Conservation (phyloP, 2,329 filamentous ascomycete species). For the Ophiostoma ulmi region DNA sequence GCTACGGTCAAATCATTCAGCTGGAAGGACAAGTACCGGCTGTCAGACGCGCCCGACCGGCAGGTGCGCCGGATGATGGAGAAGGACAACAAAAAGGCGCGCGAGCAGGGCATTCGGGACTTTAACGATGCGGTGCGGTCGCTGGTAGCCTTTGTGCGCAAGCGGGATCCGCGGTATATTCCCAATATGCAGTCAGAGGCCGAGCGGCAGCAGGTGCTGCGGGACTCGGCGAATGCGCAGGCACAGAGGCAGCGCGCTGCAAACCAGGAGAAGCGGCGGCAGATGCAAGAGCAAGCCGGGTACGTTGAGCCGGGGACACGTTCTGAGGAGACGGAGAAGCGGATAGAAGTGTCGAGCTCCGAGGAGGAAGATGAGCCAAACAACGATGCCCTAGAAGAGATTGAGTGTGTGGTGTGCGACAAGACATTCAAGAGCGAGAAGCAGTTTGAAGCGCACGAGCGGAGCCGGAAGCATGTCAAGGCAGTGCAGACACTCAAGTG, state of each 20-base stretch:
- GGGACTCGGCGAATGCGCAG: constrained; percentile 76
- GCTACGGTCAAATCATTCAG: constrained; percentile 78
- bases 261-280: constrained; percentile 59
- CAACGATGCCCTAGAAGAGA: constrained; percentile 51
- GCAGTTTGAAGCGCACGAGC: constrained; percentile 86
- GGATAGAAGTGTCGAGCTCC: constrained; percentile 64
- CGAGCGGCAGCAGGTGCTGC: constrained; percentile 71
- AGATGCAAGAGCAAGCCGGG: constrained; percentile 21
- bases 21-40: constrained; percentile 81
- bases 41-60: constrained; percentile 83
- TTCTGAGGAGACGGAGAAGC: constrained; percentile 42
- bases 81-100: constrained; percentile 82
- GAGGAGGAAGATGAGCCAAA: constrained; percentile 50
- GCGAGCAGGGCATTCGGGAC: constrained; percentile 76
- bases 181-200: constrained; percentile 71
- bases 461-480: constrained; percentile 93
- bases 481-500: constrained; percentile 71
- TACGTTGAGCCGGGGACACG: constrained; percentile 32
- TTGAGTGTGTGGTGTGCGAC: constrained; percentile 73
- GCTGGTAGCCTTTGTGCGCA: constrained; percentile 81
- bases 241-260: constrained; percentile 76
- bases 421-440: constrained; percentile 85
- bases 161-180: constrained; percentile 81
- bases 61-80: constrained; percentile 89
- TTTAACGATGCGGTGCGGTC: constrained; percentile 91